phyloP scores from a whole-genome alignment of 176 grass and related monocot genomes.

The Oryza longistaminata region DNA sequence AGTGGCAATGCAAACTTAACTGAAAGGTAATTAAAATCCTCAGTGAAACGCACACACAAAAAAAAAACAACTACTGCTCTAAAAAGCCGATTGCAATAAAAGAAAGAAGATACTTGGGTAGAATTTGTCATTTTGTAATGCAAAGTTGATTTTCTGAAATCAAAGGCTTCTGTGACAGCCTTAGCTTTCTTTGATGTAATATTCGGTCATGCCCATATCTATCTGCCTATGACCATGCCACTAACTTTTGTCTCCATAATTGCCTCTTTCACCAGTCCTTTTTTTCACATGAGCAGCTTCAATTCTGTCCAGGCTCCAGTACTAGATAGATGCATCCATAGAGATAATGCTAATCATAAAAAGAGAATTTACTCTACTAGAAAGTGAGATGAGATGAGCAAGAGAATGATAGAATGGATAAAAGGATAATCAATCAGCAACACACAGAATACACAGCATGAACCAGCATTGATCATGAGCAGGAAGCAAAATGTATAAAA shows the following conservation, averaged over 20 bases:
- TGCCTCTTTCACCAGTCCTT: background rate
- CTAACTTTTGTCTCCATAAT: conserved; percentile 33
- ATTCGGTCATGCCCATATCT: conserved; percentile 39
- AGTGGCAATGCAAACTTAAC: background rate
- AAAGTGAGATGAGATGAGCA: background rate
- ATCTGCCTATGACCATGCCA: conserved; percentile 32
- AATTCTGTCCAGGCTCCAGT: background rate
- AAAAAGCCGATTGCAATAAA: background rate
- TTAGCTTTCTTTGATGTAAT: conserved; percentile 39
- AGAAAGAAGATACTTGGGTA: background rate
- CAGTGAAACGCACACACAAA: conserved; percentile 15
- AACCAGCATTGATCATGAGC: background rate
- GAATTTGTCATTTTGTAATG: conserved; percentile 30
- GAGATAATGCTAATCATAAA: background rate
- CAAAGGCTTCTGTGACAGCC: conserved; percentile 28
- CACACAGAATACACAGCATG: background rate
- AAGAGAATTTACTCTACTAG: background rate
- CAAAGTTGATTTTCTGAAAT: conserved; percentile 18
- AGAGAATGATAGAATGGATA: background rate
- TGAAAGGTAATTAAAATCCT: background rate
- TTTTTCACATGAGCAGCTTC: conserved; percentile 24
- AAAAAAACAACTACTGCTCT: background rate
- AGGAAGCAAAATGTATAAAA: background rate
- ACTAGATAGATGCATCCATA: background rate
- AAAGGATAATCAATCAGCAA: background rate